Percentiles rank a stretch among this genome's conserved stretches.
These are phyloP conservation scores for Yarrowia galli DNA, from an alignment of 1,139 yeast genomes.

Conservation along the genomic window DNA sequence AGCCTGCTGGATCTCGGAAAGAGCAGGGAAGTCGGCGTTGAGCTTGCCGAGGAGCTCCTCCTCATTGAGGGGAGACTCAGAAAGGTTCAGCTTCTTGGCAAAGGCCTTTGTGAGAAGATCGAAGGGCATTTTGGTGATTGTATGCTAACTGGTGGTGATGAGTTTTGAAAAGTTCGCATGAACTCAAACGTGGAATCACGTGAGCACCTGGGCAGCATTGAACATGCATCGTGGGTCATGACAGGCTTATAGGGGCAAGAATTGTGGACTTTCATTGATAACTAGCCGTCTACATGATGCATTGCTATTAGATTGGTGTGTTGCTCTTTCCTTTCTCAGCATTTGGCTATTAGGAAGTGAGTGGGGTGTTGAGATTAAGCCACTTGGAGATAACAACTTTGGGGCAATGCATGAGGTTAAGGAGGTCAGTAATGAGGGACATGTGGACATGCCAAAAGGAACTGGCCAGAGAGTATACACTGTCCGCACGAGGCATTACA, in stretches of 20 bases:
- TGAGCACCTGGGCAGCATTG: not conserved
- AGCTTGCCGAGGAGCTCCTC: slow-evolving; percentile 36
- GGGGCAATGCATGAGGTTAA: too few species aligned
- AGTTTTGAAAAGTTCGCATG: slow-evolving; percentile 22
- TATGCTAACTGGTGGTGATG: slow-evolving; percentile 19
- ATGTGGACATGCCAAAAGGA: too few species aligned
- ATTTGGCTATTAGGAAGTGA: too few species aligned
- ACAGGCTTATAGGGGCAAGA: not conserved
- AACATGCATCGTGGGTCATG: not conserved
- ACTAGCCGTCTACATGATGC: not conserved
- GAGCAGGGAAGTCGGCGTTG: slow-evolving; percentile 42
- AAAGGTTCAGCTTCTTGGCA: slow-evolving; percentile 44
- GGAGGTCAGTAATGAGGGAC: too few species aligned
- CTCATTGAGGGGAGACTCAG: slow-evolving; percentile 42
- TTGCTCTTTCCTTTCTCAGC: not conserved
- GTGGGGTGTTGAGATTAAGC: too few species aligned
- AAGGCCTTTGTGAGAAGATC: slow-evolving; percentile 46
- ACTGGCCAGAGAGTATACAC: too few species aligned
- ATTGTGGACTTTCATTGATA: not conserved
- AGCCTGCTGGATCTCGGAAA: slow-evolving; percentile 62
- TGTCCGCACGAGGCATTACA: too few species aligned
- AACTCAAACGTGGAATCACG: slow-evolving; percentile 29
- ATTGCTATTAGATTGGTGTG: not conserved
- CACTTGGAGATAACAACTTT: too few species aligned
- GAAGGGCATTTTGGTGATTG: slow-evolving; percentile 41